phyloP scores from a whole-genome alignment of 768 basidiomycete species.

The Phylloporus sp. region DNA sequence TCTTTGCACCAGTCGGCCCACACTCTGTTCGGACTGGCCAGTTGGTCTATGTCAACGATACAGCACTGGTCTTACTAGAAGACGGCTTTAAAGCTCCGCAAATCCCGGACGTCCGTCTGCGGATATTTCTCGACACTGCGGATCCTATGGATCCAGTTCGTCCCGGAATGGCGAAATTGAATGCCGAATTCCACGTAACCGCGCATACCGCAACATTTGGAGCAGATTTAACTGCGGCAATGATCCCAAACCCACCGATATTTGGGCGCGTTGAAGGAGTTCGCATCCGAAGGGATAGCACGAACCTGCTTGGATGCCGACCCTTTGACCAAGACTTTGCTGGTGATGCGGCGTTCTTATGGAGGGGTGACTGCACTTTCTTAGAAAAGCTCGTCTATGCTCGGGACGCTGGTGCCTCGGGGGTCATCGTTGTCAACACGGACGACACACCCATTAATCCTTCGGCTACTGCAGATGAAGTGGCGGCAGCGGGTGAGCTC shows the following conservation, averaged over 20 bases:
- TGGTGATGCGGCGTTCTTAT: slow-evolving; percentile 54
- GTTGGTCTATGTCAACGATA: slow-evolving; percentile 74
- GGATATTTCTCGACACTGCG: slow-evolving; percentile 49
- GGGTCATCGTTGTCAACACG: slow-evolving; percentile 70
- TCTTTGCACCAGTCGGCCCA: slow-evolving; percentile 59
- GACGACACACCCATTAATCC: slow-evolving; percentile 61
- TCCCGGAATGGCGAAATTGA: slow-evolving; percentile 34
- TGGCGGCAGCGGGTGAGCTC: slow-evolving; percentile 53
- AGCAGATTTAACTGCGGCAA: slow-evolving; percentile 44
- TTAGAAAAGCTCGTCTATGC: slow-evolving; percentile 75
- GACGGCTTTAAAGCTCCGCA: slow-evolving; percentile 17
- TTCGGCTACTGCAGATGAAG: slow-evolving; percentile 53
- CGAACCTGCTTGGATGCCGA: slow-evolving; percentile 56
- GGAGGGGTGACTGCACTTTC: slow-evolving; percentile 85
- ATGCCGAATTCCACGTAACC: slow-evolving; percentile 45
- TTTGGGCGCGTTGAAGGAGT: slow-evolving; percentile 52
- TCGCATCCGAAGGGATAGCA: slow-evolving; percentile 45
- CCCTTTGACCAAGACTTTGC: slow-evolving; percentile 47
- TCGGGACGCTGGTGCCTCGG: slow-evolving; percentile 63
- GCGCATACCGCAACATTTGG: slow-evolving; percentile 72
- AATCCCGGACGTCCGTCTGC: slow-evolving; percentile 47
- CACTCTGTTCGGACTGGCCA: slow-evolving; percentile 78
- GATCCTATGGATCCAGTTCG: slow-evolving; percentile 45
- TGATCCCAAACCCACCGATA: slow-evolving; percentile 29
- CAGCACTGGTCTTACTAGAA: slow-evolving; percentile 37